Base-by-base conservation (phyloP, 768 basidiomycete genomes). In the Mycena polygramma region DNA sequence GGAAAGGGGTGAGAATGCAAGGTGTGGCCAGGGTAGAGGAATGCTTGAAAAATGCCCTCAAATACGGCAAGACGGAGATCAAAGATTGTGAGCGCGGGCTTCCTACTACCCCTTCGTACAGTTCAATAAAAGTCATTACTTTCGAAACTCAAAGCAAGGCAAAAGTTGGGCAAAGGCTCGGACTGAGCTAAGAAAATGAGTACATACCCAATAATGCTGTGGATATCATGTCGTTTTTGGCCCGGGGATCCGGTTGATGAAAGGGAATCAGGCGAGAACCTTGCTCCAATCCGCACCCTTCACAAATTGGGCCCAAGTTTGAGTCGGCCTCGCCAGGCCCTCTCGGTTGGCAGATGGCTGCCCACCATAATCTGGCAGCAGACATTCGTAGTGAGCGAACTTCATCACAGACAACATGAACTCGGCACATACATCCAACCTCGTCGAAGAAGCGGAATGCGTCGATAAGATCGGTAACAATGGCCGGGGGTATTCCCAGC, bases 391-490 rank as follows among this genome's bases (percentile, higher is more conserved):
- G 30, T 41, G 4, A 2, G 3, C 3, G n/a, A n/a, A 5, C 30
- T 30, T 30, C 30, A 30, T 49, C 9, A 15, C n/a, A 10, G 17
- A 3, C 37, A 41, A 10, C 41, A 10, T 41, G 15, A 11, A 14
- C 10, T 41, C 10, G 41, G 9, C 19, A 68, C 57, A 22, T n/a
- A 68, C 67, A 68, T 49, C 67, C 67, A 22, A 62, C 54, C 54
- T 68, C 67, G 19, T 61, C 53, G 7, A 41, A 26, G 48, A 49
- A 62, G 5, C 6, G 60, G 37, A 62, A 49, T 14, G n/a, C 60
- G 8, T 68, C 67, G 2, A 62, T 15, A 0, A 68, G 13, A 1
- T 49, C 53, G n/a, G 14, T 26, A 20, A 39, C 36, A 30, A 51
- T 37, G 2, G 13, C 26, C 0, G 53, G 36, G 7, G 67, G 67